phyloP scores from a whole-genome alignment of 2,329 filamentous ascomycete genomes.

The Xylariales sp. region DNA sequence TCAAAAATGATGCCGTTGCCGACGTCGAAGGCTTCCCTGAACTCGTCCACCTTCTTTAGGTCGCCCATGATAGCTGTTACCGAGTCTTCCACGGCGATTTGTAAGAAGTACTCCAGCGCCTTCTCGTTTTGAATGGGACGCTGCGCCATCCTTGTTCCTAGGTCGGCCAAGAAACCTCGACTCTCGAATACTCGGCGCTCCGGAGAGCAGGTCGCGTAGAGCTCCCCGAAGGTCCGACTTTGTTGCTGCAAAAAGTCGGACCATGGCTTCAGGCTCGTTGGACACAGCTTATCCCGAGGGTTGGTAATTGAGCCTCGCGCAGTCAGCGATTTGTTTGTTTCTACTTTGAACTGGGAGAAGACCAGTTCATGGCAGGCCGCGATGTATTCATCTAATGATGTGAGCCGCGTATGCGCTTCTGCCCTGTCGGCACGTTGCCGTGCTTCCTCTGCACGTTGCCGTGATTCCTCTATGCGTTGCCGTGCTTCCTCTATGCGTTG shows the following conservation, averaged over 20 bases:
- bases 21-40: slow-evolving; percentile 43
- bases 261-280: slow-evolving; percentile 47
- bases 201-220: slow-evolving; percentile 41
- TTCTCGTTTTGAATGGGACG: slow-evolving; percentile 46
- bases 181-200: slow-evolving; percentile 46
- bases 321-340: slow-evolving; percentile 43
- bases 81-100: slow-evolving; percentile 48
- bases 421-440: slow-evolving; percentile 12
- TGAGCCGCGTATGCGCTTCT: slow-evolving; percentile 43
- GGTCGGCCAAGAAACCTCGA: slow-evolving; percentile 40
- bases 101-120: slow-evolving; percentile 47
- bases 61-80: slow-evolving; percentile 47
- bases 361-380: slow-evolving; percentile 46
- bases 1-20: slow-evolving; percentile 50
- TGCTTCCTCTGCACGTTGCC: slow-evolving; percentile 1
- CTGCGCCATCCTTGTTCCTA: slow-evolving; percentile 42
- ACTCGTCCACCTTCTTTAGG: slow-evolving; percentile 41
- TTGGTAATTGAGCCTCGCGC: slow-evolving; percentile 48
- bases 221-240: slow-evolving; percentile 37
- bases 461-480: no score
- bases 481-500: no score
- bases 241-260: slow-evolving; percentile 47
- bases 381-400: slow-evolving; percentile 51
- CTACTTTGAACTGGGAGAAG: slow-evolving; percentile 44
- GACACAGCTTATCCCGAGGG: slow-evolving; percentile 48